These are phyloP conservation scores for Periconia digitata DNA, from an alignment of 2,329 filamentous ascomycete species.

Conservation along the genomic window DNA sequence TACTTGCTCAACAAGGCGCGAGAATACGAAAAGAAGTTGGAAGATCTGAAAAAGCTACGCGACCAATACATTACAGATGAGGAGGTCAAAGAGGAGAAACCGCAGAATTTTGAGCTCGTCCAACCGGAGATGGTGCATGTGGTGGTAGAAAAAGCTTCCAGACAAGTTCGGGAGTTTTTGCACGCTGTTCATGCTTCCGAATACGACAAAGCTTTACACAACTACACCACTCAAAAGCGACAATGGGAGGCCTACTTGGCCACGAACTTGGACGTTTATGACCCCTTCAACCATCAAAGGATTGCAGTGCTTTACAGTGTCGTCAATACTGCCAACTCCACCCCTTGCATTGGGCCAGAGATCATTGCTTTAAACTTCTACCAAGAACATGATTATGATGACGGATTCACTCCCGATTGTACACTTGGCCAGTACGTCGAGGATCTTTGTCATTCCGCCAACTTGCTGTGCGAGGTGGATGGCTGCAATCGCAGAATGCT, in stretches of 20 bases:
- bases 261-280: conserved; percentile 84
- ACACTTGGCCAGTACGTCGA: conserved; percentile 95
- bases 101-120: conserved; percentile 83
- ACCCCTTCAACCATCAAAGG: conserved; percentile 93
- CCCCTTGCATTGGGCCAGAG: conserved; percentile 88
- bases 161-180: conserved; percentile 88
- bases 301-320: conserved; percentile 93
- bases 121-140: conserved; percentile 94
- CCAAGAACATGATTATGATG: conserved; percentile 76
- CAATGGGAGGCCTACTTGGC: conserved; percentile 97
- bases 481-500: conserved; percentile 87
- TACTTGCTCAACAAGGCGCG: conserved; percentile 90
- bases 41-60: conserved; percentile 78
- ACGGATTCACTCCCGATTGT: conserved; percentile 77
- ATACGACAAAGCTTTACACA: conserved; percentile 91
- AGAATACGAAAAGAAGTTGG: conserved; percentile 82
- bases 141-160: conserved; percentile 75
- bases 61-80: conserved; percentile 63
- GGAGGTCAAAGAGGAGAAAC: conserved; percentile 39
- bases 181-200: conserved; percentile 95
- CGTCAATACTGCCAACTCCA: conserved; percentile 89
- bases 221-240: conserved; percentile 89
- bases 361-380: conserved; percentile 92
- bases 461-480: conserved; percentile 76
- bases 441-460: conserved; percentile 76